Percentiles rank a stretch among this genome's conserved stretches.
Evolutionary conservation across 352 stramenopile genomes (phyloP).

Genomic region (Thalassiosira mediterranea): DNA sequence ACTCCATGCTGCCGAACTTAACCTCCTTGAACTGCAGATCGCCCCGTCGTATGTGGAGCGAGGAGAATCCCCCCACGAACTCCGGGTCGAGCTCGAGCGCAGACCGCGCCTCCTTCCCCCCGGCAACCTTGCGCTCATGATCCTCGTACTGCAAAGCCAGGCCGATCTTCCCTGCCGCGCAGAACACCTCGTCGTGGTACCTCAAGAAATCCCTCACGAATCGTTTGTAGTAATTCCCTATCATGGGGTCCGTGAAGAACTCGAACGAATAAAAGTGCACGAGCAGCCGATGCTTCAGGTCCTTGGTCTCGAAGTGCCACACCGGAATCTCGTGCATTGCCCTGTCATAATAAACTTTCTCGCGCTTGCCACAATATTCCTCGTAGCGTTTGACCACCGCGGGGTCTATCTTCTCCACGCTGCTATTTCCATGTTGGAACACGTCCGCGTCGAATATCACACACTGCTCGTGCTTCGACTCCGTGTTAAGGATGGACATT

Average conservation of each 20-base stretch:
- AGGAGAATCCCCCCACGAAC: conserved; percentile 63
- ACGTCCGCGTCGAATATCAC: conserved; percentile 70
- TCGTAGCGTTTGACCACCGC: conserved; percentile 44
- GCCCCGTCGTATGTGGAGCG: conserved; percentile 84
- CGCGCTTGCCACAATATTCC: conserved; percentile 58
- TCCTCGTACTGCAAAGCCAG: conserved; percentile 67
- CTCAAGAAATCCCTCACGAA: conserved; percentile 84
- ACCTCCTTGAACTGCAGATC: conserved; percentile 85
- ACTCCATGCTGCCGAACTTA: conserved; percentile 75
- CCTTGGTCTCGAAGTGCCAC: conserved; percentile 61
- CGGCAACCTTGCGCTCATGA: conserved; percentile 24
- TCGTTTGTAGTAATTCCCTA: conserved; percentile 76
- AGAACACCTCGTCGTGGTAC: conserved; percentile 85
- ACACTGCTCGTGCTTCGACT: conserved; percentile 43
- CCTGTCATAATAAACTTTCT: conserved; percentile 56
- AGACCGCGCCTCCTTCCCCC: background rate
- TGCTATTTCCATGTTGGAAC: conserved; percentile 36
- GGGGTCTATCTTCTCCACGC: conserved; percentile 33
- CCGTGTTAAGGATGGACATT: conserved; percentile 43
- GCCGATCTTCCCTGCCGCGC: conserved; percentile 78
- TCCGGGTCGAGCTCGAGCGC: conserved; percentile 27
- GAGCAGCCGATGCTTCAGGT: conserved; percentile 49
- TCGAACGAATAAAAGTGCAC: conserved; percentile 81
- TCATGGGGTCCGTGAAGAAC: conserved; percentile 77
- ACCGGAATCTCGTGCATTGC: conserved; percentile 57